These are phyloP conservation scores for Cerioporus squamosus DNA, from an alignment of 1,284 basidiomycete genomes.

Conservation along the genomic window DNA sequence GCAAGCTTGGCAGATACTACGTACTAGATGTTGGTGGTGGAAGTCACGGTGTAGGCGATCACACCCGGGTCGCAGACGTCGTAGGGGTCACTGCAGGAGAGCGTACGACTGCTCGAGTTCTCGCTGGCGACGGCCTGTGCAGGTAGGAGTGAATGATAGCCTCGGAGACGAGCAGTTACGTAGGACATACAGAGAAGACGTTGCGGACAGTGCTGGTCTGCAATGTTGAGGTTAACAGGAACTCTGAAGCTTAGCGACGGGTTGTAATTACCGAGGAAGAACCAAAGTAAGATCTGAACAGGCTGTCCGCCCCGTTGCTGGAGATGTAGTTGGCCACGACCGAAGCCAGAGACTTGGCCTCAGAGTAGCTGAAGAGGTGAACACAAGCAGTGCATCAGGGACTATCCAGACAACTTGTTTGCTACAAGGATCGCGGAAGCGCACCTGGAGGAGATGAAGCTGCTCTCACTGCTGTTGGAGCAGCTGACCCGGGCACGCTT, in stretches of 20 bases:
- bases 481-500: conserved; percentile 29
- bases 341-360: conserved; percentile 30
- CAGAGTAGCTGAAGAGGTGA: conserved; percentile 14
- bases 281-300: conserved; percentile 31
- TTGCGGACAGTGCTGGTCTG: conserved; percentile 21
- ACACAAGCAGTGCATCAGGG: too few relatives aligned
- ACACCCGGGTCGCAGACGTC: conserved; percentile 25
- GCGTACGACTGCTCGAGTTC: conserved; percentile 28
- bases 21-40: conserved; percentile 28
- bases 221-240: neutral
- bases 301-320: conserved; percentile 25
- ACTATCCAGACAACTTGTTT: neutral
- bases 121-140: conserved; percentile 25
- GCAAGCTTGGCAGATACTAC: neutral
- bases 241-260: neutral
- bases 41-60: conserved; percentile 29
- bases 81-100: conserved; percentile 29
- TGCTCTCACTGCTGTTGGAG: conserved; percentile 21
- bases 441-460: conserved; percentile 29
- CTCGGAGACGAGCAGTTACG: neutral
- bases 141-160: neutral
- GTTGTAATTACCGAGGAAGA: conserved; percentile 14
- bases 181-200: conserved; percentile 13
- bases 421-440: neutral
- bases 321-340: conserved; percentile 26